phyloP scores from a whole-genome alignment of 371 early-diverging fungal species.

The Phascolomyces articulosus region DNA sequence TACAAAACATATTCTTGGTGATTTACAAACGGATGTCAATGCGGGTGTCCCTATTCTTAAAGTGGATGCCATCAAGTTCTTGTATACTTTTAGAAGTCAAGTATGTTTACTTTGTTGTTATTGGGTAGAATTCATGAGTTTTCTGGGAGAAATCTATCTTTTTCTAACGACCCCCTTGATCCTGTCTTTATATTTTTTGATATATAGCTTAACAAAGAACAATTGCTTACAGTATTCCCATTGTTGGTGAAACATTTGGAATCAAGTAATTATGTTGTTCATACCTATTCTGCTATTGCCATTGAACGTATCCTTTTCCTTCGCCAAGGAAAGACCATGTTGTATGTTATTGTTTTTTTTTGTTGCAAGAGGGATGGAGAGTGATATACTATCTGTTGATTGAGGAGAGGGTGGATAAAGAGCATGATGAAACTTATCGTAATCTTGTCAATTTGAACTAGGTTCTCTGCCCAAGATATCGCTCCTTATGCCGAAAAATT shows the following conservation, averaged over 20 bases:
- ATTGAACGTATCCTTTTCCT: slow-evolving; percentile 90
- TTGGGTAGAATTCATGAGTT: too few relatives aligned
- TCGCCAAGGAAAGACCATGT: slow-evolving; percentile 64
- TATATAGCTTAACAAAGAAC: slow-evolving; percentile 70
- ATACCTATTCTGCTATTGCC: slow-evolving; percentile 92
- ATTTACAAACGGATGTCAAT: slow-evolving; percentile 75
- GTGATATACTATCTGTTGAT: too few relatives aligned
- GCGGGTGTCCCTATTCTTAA: slow-evolving; percentile 86
- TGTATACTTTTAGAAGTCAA: slow-evolving; percentile 92
- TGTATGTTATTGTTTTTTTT: slow-evolving; percentile 46
- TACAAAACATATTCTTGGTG: slow-evolving; percentile 77
- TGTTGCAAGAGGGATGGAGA: too few relatives aligned
- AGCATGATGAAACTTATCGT: too few relatives aligned
- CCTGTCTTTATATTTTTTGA: slow-evolving; percentile 1
- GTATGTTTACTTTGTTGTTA: too few relatives aligned
- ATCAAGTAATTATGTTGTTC: slow-evolving; percentile 80
- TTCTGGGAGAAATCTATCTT: too few relatives aligned
- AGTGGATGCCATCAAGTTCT: slow-evolving; percentile 92
- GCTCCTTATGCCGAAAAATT: slow-evolving; percentile 69
- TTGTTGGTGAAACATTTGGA: slow-evolving; percentile 80
- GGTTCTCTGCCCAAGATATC: slow-evolving; percentile 75
- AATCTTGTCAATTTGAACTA: slow-evolving; percentile 24
- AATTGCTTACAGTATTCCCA: slow-evolving; percentile 78
- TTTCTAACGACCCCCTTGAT: too few relatives aligned
- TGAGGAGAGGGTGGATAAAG: too few relatives aligned